Conservation (phyloP, 768 basidiomycete species). For the Lactarius psammicola region DNA sequence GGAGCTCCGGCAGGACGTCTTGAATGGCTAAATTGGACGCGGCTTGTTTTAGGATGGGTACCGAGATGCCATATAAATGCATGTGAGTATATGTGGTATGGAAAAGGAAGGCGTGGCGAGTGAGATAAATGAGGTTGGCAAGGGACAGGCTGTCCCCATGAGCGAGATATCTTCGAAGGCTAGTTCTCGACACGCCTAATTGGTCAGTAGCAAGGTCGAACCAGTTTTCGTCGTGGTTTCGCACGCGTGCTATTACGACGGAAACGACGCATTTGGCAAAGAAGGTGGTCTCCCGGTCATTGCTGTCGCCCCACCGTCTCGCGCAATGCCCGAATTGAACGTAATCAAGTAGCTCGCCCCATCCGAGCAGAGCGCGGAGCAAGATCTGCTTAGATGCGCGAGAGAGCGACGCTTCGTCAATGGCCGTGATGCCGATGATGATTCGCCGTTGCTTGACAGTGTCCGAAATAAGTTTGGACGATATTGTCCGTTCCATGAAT, state of each 20-base stretch:
- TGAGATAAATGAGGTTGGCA: slow-evolving; percentile 10
- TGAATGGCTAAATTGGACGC: not conserved
- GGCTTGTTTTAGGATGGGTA: not conserved
- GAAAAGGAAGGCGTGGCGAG: slow-evolving; percentile 1
- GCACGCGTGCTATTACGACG: not conserved
- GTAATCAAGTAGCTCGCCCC: slow-evolving; percentile 1
- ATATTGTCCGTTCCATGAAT: slow-evolving; percentile 10
- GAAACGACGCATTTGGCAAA: slow-evolving; percentile 11
- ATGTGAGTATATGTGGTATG: not conserved
- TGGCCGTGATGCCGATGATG: slow-evolving; percentile 6
- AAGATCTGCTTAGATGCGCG: slow-evolving; percentile 10
- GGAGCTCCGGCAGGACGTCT: slow-evolving; percentile 4
- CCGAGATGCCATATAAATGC: not conserved
- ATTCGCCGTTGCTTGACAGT: slow-evolving; percentile 14
- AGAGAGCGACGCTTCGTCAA: slow-evolving; percentile 3
- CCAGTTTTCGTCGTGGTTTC: slow-evolving; percentile 10
- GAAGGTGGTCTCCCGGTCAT: not conserved
- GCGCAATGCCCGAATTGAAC: slow-evolving; percentile 8
- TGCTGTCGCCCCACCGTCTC: not conserved
- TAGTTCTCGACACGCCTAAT: slow-evolving; percentile 5
- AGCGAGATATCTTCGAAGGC: not conserved
- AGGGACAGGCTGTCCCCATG: slow-evolving; percentile 5
- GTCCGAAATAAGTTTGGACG: slow-evolving; percentile 11
- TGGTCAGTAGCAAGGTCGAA: slow-evolving; percentile 1
- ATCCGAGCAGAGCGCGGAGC: slow-evolving; percentile 9